Percentiles rank a stretch among this genome's conserved stretches.
Evolutionary conservation across 768 basidiomycete genomes (phyloP).

Genomic region (Mycena albidolilacea): DNA sequence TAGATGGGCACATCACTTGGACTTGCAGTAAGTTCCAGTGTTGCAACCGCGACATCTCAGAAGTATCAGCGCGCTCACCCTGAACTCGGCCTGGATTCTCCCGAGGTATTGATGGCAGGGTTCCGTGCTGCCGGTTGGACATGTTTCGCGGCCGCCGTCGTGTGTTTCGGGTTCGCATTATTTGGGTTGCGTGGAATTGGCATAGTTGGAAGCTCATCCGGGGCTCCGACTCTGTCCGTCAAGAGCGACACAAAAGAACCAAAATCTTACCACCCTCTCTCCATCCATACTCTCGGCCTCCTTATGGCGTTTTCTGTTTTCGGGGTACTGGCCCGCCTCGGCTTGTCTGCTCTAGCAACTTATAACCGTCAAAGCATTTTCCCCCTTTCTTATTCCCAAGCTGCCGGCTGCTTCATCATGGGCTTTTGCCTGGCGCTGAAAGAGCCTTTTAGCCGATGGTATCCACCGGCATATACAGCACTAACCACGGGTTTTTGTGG

Average conservation of each 20-base stretch:
- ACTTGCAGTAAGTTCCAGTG: slow-evolving; percentile 50
- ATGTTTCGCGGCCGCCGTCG: slow-evolving; percentile 34
- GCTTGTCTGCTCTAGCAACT: slow-evolving; percentile 78
- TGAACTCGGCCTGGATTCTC: slow-evolving; percentile 39
- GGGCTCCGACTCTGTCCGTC: neutral
- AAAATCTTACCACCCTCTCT: slow-evolving; percentile 65
- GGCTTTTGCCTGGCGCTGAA: slow-evolving; percentile 82
- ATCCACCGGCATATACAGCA: slow-evolving; percentile 90
- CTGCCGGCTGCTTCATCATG: slow-evolving; percentile 93
- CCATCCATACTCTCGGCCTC: slow-evolving; percentile 75
- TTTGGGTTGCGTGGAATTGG: slow-evolving; percentile 42
- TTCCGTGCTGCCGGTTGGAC: slow-evolving; percentile 52
- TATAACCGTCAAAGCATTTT: slow-evolving; percentile 87
- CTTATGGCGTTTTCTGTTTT: slow-evolving; percentile 88
- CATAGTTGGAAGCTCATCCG: slow-evolving; percentile 38
- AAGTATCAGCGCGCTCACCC: slow-evolving; percentile 44
- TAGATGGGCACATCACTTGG: slow-evolving; percentile 54
- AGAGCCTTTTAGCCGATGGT: slow-evolving; percentile 83
- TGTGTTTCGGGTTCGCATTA: slow-evolving; percentile 36
- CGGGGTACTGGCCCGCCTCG: slow-evolving; percentile 88
- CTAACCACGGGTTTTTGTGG: slow-evolving; percentile 97
- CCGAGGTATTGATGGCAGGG: slow-evolving; percentile 51
- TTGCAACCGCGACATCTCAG: slow-evolving; percentile 48
- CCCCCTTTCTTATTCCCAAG: slow-evolving; percentile 88
- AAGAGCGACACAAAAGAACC: slow-evolving; percentile 46